phyloP scores from a whole-genome alignment of 2,329 filamentous ascomycete genomes.

The Paraphoma sp. region DNA sequence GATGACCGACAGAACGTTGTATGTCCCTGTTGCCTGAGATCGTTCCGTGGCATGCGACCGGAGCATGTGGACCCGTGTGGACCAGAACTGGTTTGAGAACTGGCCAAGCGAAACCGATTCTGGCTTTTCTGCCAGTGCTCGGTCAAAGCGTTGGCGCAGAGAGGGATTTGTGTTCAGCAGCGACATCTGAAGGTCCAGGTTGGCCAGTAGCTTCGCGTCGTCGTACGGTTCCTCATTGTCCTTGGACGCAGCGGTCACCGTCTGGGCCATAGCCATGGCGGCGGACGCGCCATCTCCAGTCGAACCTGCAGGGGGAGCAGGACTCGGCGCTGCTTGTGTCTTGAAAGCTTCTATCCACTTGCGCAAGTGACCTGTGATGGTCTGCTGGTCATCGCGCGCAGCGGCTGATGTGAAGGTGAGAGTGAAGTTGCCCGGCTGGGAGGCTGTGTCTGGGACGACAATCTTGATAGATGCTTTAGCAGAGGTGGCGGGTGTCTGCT shows the following conservation, averaged over 20 bases:
- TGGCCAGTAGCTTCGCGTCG: slow-evolving; percentile 75
- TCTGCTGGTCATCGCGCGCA: slow-evolving; percentile 83
- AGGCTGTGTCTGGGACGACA: slow-evolving; percentile 71
- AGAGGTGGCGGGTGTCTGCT: slow-evolving; percentile 88
- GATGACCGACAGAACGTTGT: slow-evolving; percentile 91
- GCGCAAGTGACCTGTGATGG: slow-evolving; percentile 82
- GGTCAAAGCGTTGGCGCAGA: slow-evolving; percentile 84
- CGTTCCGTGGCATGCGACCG: slow-evolving; percentile 90
- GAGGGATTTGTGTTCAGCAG: slow-evolving; percentile 80
- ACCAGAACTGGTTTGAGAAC: slow-evolving; percentile 95
- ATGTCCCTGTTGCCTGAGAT: slow-evolving; percentile 84
- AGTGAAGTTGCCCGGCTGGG: slow-evolving; percentile 73
- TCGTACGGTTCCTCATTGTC: slow-evolving; percentile 74
- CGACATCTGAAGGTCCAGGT: slow-evolving; percentile 85
- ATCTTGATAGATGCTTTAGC: slow-evolving; percentile 95
- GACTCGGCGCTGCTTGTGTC: slow-evolving; percentile 47
- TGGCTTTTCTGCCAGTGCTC: slow-evolving; percentile 82
- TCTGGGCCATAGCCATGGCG: slow-evolving; percentile 79
- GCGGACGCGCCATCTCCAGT: slow-evolving; percentile 57
- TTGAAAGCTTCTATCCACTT: slow-evolving; percentile 76
- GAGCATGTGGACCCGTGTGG: slow-evolving; percentile 81
- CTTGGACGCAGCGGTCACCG: slow-evolving; percentile 57
- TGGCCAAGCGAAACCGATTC: slow-evolving; percentile 79
- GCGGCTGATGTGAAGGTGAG: slow-evolving; percentile 88
- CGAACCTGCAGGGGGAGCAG: slow-evolving; percentile 33